Evolutionary conservation across 2,329 filamentous ascomycete species (phyloP).

Genomic region (Penicillium sp.): DNA sequence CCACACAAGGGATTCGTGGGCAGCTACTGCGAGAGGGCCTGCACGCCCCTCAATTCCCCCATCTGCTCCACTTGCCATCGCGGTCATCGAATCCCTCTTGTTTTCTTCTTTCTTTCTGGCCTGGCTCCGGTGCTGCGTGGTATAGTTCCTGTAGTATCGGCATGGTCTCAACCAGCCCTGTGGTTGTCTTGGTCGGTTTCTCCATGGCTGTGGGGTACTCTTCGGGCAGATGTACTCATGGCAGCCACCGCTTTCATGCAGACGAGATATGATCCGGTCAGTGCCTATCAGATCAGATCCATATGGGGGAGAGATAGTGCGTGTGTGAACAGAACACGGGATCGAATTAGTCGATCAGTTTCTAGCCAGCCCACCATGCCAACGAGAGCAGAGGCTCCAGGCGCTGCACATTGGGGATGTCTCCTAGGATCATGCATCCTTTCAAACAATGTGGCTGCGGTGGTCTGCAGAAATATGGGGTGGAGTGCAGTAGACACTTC

Average conservation of each 20-base stretch:
- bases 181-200: not conserved
- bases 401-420: conserved; percentile 9
- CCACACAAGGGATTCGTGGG: conserved; percentile 18
- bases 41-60: not conserved
- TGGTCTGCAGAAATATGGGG: not conserved
- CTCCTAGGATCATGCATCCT: conserved; percentile 11
- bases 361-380: conserved; percentile 3
- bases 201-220: not conserved
- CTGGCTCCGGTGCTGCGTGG: not conserved
- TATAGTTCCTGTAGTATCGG: not conserved
- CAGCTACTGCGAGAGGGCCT: conserved; percentile 16
- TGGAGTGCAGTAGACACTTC: not conserved
- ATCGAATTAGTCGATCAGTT: no score
- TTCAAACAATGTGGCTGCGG: conserved; percentile 12
- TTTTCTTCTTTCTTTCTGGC: no score
- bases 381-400: conserved; percentile 2
- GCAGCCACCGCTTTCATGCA: not conserved
- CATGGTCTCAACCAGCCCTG: not conserved
- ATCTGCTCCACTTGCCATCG: no score
- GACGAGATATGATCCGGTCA: not conserved
- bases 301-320: no score
- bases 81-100: no score
- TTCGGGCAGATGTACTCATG: not conserved
- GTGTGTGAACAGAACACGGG: no score
- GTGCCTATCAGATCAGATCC: not conserved